These are phyloP conservation scores for Leptoxyphium fumago DNA, from an alignment of 2,329 filamentous ascomycete species.

Conservation along the genomic window DNA sequence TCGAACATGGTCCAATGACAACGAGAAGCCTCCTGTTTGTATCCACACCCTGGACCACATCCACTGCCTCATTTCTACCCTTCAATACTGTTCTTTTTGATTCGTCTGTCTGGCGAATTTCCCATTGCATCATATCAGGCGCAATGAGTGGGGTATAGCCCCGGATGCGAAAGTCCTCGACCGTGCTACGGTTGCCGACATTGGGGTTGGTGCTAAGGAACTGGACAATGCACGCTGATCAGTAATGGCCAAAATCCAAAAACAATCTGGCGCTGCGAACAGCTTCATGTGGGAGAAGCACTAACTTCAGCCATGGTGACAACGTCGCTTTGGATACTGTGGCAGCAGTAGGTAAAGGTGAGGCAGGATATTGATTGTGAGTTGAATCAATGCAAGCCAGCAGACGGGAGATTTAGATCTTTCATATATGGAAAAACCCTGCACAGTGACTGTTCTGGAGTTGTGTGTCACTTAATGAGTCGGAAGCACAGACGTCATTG, in stretches of 20 bases:
- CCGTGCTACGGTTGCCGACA: slow-evolving; percentile 33
- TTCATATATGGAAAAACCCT: no score
- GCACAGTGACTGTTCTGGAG: no score
- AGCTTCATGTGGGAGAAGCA: not conserved
- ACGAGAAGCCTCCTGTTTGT: slow-evolving; percentile 49
- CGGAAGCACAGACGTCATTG: not conserved
- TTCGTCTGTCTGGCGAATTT: slow-evolving; percentile 49
- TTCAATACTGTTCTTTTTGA: slow-evolving; percentile 42
- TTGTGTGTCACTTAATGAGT: not conserved
- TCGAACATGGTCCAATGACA: slow-evolving; percentile 88
- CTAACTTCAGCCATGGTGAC: not conserved
- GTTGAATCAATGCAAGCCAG: no score
- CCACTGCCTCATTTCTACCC: slow-evolving; percentile 45
- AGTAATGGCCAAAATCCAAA: no score
- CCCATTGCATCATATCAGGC: slow-evolving; percentile 87
- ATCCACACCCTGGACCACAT: slow-evolving; percentile 46
- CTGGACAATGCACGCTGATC: slow-evolving; percentile 13
- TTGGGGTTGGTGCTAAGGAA: slow-evolving; percentile 37
- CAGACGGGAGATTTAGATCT: no score
- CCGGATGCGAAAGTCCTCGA: slow-evolving; percentile 42
- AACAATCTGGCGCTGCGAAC: no score
- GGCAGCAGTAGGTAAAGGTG: no score
- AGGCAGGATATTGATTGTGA: no score
- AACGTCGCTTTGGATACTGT: not conserved
- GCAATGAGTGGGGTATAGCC: slow-evolving; percentile 60